phyloP scores from a whole-genome alignment of 169 alveolate species.

The Plasmodium gallinaceum region DNA sequence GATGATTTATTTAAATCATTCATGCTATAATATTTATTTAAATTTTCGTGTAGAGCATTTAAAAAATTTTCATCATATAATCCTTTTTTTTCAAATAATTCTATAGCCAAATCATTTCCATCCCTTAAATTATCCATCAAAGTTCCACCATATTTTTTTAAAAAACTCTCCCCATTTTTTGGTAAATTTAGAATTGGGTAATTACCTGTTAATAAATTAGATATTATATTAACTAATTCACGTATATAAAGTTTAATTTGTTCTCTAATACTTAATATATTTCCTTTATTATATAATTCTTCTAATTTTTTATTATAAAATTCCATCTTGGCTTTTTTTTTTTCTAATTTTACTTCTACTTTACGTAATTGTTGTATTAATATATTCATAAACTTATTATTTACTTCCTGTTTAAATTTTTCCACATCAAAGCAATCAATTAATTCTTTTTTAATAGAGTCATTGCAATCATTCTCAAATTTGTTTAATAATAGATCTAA shows the following conservation, averaged over 20 bases:
- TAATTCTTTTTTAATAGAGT: slow-evolving; percentile 80
- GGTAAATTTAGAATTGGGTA: slow-evolving; percentile 90
- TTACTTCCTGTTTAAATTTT: slow-evolving; percentile 85
- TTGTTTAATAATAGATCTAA: slow-evolving; percentile 79
- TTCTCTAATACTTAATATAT: slow-evolving; percentile 83
- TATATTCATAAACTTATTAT: slow-evolving; percentile 87
- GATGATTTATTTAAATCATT: slow-evolving; percentile 60
- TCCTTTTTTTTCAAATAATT: slow-evolving; percentile 87
- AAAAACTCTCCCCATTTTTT: slow-evolving; percentile 85
- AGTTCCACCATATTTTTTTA: slow-evolving; percentile 89
- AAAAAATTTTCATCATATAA: slow-evolving; percentile 87
- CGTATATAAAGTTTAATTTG: slow-evolving; percentile 87
- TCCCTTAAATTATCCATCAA: slow-evolving; percentile 89
- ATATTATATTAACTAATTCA: slow-evolving; percentile 87
- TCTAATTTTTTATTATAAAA: slow-evolving; percentile 78
- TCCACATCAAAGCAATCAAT: slow-evolving; percentile 83
- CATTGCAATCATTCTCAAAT: slow-evolving; percentile 80
- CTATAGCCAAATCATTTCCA: slow-evolving; percentile 88
- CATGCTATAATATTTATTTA: slow-evolving; percentile 78
- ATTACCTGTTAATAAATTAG: slow-evolving; percentile 91
- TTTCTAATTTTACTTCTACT: slow-evolving; percentile 85
- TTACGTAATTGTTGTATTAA: slow-evolving; percentile 84
- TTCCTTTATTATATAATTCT: slow-evolving; percentile 82
- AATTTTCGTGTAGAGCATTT: slow-evolving; percentile 78
- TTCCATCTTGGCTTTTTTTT: slow-evolving; percentile 86